A percentile compares a stretch with the other conserved stretches of the same genome.
Evolutionary conservation across 23 red algal genomes (phyloP).

Genomic region (Gracilaria gracilis): DNA sequence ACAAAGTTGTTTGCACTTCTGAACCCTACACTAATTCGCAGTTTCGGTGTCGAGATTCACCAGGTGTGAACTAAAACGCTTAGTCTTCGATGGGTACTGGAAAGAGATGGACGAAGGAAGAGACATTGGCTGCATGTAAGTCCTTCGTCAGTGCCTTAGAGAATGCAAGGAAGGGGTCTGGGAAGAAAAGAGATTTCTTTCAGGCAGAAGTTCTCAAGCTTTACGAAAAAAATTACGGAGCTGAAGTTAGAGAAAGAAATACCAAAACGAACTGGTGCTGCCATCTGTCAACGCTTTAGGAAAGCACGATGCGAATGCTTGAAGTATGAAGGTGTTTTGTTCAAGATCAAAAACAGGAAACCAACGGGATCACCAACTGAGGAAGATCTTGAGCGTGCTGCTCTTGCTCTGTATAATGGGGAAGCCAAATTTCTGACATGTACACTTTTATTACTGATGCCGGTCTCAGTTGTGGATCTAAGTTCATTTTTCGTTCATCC

Average conservation of each 20-base stretch:
- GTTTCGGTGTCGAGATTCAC: too few species aligned
- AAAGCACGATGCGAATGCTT: constrained; percentile 24
- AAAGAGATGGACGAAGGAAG: constrained; percentile 5
- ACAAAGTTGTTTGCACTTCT: too few species aligned
- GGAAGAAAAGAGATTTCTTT: constrained; percentile 37
- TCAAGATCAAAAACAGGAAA: not conserved
- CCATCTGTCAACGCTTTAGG: not conserved
- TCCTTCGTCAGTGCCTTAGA: constrained; percentile 38
- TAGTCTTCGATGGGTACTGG: constrained; percentile 5
- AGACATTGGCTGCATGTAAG: constrained; percentile 22
- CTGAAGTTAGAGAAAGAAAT: not conserved
- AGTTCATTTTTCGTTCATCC: not conserved
- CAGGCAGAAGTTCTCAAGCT: too few species aligned
- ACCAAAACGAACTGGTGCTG: constrained; percentile 12
- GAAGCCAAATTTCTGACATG: constrained; percentile 31
- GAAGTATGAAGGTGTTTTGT: constrained; percentile 35
- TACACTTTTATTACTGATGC: constrained; percentile 4
- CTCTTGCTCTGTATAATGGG: constrained; percentile 29
- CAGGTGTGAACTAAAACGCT: too few species aligned
- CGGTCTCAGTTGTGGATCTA: not conserved
- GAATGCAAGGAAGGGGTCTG: constrained; percentile 2
- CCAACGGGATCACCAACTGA: constrained; percentile 37
- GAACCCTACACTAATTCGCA: too few species aligned
- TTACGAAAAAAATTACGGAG: constrained; percentile 12
- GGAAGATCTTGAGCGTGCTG: constrained; percentile 10